Percentiles rank a stretch among this genome's conserved stretches.
Conservation (phyloP, 139 green algal genomes). For the Micromonas commoda region DNA sequence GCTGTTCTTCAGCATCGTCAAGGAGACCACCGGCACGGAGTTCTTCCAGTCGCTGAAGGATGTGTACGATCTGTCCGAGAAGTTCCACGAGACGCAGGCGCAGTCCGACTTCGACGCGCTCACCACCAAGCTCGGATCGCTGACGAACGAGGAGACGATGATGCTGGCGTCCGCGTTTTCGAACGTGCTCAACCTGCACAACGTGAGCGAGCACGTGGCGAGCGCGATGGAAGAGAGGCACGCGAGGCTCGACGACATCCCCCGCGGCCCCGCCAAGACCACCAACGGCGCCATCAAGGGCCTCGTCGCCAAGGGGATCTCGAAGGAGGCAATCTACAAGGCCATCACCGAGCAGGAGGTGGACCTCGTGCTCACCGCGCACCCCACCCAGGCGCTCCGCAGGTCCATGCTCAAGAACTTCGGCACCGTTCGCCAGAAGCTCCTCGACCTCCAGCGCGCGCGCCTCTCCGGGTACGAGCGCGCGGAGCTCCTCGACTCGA, state of each 20-base stretch:
- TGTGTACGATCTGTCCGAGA: background rate
- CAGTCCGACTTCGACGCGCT: background rate
- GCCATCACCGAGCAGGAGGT: conserved; percentile 36
- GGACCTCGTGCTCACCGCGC: conserved; percentile 58
- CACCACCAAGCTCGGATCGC: background rate
- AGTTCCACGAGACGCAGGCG: background rate
- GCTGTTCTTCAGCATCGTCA: conserved; percentile 19
- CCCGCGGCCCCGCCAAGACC: conserved; percentile 11
- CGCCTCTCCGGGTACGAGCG: conserved; percentile 31
- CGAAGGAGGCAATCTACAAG: conserved; percentile 20
- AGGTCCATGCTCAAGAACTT: conserved; percentile 48
- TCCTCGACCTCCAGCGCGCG: conserved; percentile 4
- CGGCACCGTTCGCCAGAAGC: conserved; percentile 4
- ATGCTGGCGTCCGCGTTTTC: conserved; percentile 15
- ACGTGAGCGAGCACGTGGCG: conserved; percentile 24
- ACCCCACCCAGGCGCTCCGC: conserved; percentile 88
- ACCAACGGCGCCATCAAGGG: conserved; percentile 29
- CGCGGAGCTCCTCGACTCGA: conserved; percentile 36
- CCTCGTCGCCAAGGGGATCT: background rate
- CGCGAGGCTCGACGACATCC: conserved; percentile 11
- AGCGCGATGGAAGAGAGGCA: conserved; percentile 21
- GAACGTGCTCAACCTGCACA: conserved; percentile 34
- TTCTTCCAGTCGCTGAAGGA: background rate
- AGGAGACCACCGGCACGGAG: conserved; percentile 8
- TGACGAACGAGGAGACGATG: conserved; percentile 17